Evolutionary conservation across 1,284 basidiomycete genomes (phyloP).

Genomic region (Pyrrhoderma lamaoense): DNA sequence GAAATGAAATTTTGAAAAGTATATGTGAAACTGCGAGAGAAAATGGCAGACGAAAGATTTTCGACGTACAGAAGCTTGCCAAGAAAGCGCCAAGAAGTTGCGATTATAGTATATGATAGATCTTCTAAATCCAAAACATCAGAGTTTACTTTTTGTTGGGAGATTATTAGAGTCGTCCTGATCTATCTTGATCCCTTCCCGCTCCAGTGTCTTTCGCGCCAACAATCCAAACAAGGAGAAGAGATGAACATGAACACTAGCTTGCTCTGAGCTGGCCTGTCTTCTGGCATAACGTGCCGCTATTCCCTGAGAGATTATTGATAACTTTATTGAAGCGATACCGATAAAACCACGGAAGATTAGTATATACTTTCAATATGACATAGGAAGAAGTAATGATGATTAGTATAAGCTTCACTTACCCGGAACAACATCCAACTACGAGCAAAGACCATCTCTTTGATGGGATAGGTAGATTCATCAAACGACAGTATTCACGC

Average conservation of each 20-base stretch:
- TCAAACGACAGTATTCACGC: constrained; percentile 62
- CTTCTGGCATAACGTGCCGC: constrained; percentile 80
- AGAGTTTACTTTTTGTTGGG: constrained; percentile 7
- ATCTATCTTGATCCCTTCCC: constrained; percentile 28
- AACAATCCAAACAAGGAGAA: constrained; percentile 63
- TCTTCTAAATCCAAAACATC: too few relatives aligned
- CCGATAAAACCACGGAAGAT: neutral
- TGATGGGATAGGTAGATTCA: constrained; percentile 63
- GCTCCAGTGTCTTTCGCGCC: constrained; percentile 53
- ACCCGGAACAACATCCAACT: constrained; percentile 89
- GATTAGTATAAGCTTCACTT: constrained; percentile 24
- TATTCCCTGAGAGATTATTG: constrained; percentile 90
- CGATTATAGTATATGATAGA: too few relatives aligned
- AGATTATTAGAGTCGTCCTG: neutral
- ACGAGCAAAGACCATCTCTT: constrained; percentile 67
- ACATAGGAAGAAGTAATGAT: too few relatives aligned
- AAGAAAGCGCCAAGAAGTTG: too few relatives aligned
- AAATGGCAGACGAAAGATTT: too few relatives aligned
- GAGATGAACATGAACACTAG: constrained; percentile 43
- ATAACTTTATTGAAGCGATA: constrained; percentile 40
- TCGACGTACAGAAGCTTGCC: too few relatives aligned
- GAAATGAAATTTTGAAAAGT: neutral
- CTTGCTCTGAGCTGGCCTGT: constrained; percentile 81
- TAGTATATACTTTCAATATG: too few relatives aligned
- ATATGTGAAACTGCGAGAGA: too few relatives aligned